A percentile compares a stretch with the other conserved stretches of the same genome.
Evolutionary conservation across 495 filamentous ascomycete genomes (phyloP).

Genomic region (Talaromyces borbonicus): DNA sequence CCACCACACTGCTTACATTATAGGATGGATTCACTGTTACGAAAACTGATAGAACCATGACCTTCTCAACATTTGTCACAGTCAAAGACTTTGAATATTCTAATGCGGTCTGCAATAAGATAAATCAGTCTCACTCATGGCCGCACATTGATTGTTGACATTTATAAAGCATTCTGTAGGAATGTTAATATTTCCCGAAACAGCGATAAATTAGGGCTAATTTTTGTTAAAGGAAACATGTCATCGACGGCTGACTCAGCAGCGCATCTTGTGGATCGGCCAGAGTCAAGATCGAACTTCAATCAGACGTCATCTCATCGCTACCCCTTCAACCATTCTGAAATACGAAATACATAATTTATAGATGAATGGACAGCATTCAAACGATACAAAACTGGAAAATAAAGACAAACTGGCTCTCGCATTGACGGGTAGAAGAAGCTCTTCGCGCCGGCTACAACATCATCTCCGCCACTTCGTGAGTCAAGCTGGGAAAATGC

Average conservation of each 20-base stretch:
- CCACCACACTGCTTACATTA: neutral
- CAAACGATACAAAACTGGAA: neutral
- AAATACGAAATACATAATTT: too few species aligned
- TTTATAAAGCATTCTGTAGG: neutral
- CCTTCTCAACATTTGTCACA: too few species aligned
- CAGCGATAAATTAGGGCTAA: neutral
- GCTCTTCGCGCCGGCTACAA: slow-evolving; percentile 1
- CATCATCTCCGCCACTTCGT: slow-evolving; percentile 4
- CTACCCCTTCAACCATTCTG: too few species aligned
- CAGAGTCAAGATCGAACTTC: neutral
- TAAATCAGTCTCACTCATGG: too few species aligned
- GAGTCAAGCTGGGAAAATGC: neutral
- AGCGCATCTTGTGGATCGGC: neutral
- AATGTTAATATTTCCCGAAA: neutral
- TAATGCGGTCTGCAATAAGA: neutral
- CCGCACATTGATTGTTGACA: neutral
- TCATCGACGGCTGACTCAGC: slow-evolving; percentile 1
- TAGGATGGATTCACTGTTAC: neutral
- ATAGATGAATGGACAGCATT: too few species aligned
- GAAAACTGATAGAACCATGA: too few species aligned
- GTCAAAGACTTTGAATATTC: too few species aligned
- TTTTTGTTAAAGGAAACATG: neutral
- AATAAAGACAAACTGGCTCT: neutral
- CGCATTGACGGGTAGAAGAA: neutral
- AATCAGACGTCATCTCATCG: slow-evolving; percentile 2